phyloP scores from a whole-genome alignment of 2,329 filamentous ascomycete genomes.

The Zasmidium angulare region DNA sequence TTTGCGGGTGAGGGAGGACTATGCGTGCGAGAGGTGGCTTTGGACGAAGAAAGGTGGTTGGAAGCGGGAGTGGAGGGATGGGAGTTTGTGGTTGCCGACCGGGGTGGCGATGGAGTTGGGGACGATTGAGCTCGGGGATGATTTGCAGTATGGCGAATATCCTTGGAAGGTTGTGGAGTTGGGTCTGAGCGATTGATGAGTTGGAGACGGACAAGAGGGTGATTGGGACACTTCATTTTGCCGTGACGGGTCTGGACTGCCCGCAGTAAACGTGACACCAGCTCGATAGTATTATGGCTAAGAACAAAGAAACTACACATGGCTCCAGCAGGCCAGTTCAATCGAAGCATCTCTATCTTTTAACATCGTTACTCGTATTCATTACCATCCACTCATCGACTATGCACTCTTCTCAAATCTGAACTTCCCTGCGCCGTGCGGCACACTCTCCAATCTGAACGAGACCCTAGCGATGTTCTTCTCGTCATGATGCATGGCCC shows the following conservation, averaged over 20 bases:
- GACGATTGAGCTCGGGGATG: constrained; percentile 31
- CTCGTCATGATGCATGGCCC: constrained; percentile 14
- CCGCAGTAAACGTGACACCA: no score
- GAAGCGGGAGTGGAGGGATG: constrained; percentile 40
- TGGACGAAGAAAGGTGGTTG: constrained; percentile 38
- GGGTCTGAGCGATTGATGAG: not conserved
- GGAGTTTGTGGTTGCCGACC: constrained; percentile 43
- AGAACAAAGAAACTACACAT: no score
- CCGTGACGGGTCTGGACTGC: no score
- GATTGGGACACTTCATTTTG: no score
- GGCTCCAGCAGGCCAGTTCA: not conserved
- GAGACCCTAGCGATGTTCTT: constrained; percentile 17
- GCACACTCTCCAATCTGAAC: constrained; percentile 16
- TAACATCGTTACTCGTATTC: not conserved
- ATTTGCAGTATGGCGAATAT: constrained; percentile 34
- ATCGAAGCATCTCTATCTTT: not conserved
- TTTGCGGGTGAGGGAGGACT: constrained; percentile 44
- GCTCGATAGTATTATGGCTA: no score
- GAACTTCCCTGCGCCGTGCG: constrained; percentile 15
- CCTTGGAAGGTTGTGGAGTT: constrained; percentile 43
- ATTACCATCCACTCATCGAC: not conserved
- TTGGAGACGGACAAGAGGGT: no score
- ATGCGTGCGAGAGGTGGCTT: constrained; percentile 58
- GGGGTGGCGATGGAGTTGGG: constrained; percentile 35
- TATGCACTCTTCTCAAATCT: constrained; percentile 15